phyloP scores from a whole-genome alignment of 2,329 filamentous ascomycete genomes.

The Calonectria pseudoturangicola region DNA sequence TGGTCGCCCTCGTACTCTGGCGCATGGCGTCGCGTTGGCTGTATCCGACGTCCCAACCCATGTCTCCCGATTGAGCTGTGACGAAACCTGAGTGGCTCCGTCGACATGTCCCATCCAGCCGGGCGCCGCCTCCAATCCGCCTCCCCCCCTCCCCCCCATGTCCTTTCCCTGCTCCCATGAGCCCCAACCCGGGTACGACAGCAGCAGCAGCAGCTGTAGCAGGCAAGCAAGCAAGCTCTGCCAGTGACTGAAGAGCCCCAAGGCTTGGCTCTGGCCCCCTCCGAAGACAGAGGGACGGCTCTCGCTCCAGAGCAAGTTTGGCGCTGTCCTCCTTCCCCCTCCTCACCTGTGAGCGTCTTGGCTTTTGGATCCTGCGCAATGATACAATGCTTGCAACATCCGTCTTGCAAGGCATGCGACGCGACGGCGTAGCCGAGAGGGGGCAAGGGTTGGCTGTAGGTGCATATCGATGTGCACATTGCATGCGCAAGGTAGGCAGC shows the following conservation, averaged over 20 bases:
- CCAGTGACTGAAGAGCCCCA: background rate
- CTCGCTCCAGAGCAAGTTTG: background rate
- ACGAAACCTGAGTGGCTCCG: conserved; percentile 20
- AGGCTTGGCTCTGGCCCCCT: background rate
- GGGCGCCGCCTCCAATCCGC: conserved; percentile 7
- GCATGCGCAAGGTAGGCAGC: background rate
- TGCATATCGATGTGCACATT: background rate
- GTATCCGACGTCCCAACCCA: conserved; percentile 16
- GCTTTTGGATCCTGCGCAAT: conserved; percentile 8
- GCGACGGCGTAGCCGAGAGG: conserved; percentile 28
- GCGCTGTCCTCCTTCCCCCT: background rate
- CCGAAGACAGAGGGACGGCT: background rate
- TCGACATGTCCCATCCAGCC: conserved; percentile 21
- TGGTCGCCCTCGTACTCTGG: conserved; percentile 23
- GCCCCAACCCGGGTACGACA: conserved; percentile 19
- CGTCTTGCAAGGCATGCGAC: conserved; percentile 27
- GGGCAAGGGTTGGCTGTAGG: conserved; percentile 6
- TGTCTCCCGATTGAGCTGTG: conserved; percentile 9
- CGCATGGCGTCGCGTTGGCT: conserved; percentile 26
- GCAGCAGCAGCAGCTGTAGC: background rate
- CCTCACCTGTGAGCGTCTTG: background rate
- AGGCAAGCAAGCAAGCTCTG: too few relatives aligned
- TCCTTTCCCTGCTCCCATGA: conserved; percentile 4
- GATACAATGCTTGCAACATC: conserved; percentile 22
- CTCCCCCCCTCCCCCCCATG: background rate